Base-by-base conservation (phyloP, 2,329 filamentous ascomycete genomes). In the Dryadomyces sulphureus region DNA sequence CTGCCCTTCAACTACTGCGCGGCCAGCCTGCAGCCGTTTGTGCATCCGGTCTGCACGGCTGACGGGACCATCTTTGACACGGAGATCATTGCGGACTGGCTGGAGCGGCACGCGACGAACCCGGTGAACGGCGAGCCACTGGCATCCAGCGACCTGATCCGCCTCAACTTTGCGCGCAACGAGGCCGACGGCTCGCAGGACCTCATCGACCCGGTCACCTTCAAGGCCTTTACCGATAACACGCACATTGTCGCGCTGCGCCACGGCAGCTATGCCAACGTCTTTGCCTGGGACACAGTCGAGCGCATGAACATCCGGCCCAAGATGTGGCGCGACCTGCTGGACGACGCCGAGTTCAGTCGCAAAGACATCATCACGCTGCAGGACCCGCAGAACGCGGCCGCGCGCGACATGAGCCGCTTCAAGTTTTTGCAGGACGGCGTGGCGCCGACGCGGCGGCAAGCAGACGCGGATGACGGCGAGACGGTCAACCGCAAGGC, bases 1-100 rank as follows among this genome's bases (percentile, higher is more conserved):
- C 75, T 98, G 1, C 92, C 93, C 25, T 98, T 93, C 75, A 96
- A 95, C 71, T 96, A 92, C 67, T 98, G 92, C 75, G 87, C 92
- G 51, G 81, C 94, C 35, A 94, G 86, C 50, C 80, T 98, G 30
- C 92, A 96, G 60, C 93, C 93, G 7, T 98, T 95, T 68, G 78
- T 81, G 58, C 85, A 94, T 58, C 89, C 92, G 5, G 92, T 98
- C 32, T 98, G 92, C 69, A 96, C 90, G 1, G 59, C 75, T 4
- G 72, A 83, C 38, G 92, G 92, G 45, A 92, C 82, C 12, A 90
- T 94, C 49, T 98, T 96, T 63, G 93, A 98, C 58, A 76, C 95
- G 55, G 90, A 92, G 55, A 86, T 94, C 58, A 96, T 98, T 49
- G 70, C 88, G 36, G 80, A 88, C 43, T 98, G 92, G 92, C 76